phyloP scores from a whole-genome alignment of 257 asterid genomes.

The Paulownia fortunei region DNA sequence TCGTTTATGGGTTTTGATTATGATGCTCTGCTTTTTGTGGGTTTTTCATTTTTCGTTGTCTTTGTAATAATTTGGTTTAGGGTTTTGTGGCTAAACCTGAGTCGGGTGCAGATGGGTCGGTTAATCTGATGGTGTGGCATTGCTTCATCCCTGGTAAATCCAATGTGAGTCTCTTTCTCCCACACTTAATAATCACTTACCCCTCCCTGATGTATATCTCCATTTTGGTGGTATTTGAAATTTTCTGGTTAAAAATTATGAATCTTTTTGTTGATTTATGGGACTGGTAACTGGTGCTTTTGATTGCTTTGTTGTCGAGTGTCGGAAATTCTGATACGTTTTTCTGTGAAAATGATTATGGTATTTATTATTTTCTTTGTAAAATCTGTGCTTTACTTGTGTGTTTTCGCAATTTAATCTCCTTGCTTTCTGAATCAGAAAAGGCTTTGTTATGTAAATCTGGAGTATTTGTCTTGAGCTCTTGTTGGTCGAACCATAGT shows the following conservation, averaged over 20 bases:
- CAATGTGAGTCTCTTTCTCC: conserved; percentile 33
- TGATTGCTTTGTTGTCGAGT: conserved; percentile 11
- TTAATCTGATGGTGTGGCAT: conserved; percentile 55
- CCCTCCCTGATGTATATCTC: neutral
- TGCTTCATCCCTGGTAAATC: conserved; percentile 57
- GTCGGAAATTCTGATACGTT: neutral
- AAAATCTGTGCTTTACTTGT: neutral
- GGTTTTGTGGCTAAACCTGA: conserved; percentile 66
- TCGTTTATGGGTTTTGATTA: neutral
- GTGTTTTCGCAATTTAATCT: no score
- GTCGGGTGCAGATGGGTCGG: conserved; percentile 49
- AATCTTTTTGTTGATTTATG: neutral
- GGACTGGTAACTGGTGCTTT: neutral
- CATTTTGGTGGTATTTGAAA: neutral
- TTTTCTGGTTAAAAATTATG: neutral
- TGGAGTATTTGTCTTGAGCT: neutral
- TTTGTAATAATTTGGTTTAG: conserved; percentile 18
- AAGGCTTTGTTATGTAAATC: neutral
- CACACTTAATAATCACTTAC: neutral
- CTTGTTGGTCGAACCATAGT: neutral
- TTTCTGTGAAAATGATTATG: neutral
- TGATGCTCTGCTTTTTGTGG: neutral
- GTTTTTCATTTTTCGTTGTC: neutral
- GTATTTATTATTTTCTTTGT: neutral
- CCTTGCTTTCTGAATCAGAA: neutral